These are phyloP conservation scores for Diaporthe vexans DNA, from an alignment of 2,329 filamentous ascomycete genomes.

Conservation along the genomic window DNA sequence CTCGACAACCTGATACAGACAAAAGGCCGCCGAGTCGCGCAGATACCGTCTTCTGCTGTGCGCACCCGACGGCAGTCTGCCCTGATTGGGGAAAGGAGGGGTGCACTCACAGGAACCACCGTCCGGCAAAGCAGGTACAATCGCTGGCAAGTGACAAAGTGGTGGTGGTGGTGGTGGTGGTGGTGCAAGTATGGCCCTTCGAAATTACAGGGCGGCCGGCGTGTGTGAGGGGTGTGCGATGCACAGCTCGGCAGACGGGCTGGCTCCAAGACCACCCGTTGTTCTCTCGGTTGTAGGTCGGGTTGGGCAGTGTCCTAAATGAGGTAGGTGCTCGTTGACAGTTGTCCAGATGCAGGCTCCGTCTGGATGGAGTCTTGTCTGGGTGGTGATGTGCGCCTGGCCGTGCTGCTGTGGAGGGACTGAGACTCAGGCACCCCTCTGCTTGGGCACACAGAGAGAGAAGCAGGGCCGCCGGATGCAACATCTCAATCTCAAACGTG, in stretches of 20 bases:
- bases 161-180: not conserved
- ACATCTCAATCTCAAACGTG: conserved; percentile 35
- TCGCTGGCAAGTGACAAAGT: conserved; percentile 16
- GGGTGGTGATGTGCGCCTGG: too few relatives aligned
- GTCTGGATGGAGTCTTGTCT: too few relatives aligned
- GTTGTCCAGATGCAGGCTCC: not conserved
- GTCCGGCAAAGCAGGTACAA: conserved; percentile 10
- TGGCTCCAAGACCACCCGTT: conserved; percentile 7
- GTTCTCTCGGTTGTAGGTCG: not conserved
- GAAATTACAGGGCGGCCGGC: conserved; percentile 39
- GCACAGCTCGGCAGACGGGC: conserved; percentile 19
- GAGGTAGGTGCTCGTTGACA: conserved; percentile 18
- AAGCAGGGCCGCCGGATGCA: conserved; percentile 1
- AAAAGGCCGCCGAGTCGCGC: conserved; percentile 3
- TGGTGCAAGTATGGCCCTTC: conserved; percentile 38
- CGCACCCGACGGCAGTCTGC: conserved; percentile 1
- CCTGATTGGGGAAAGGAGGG: conserved; percentile 10
- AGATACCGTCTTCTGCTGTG: not conserved
- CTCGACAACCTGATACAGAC: conserved; percentile 24
- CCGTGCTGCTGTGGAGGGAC: too few relatives aligned
- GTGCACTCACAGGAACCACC: conserved; percentile 12
- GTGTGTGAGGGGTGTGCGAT: conserved; percentile 15
- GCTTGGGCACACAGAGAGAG: not conserved
- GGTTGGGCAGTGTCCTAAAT: conserved; percentile 24
- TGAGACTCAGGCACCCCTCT: not conserved